phyloP scores from a whole-genome alignment of 495 filamentous ascomycete genomes.

The Neurospora tetrasperma region DNA sequence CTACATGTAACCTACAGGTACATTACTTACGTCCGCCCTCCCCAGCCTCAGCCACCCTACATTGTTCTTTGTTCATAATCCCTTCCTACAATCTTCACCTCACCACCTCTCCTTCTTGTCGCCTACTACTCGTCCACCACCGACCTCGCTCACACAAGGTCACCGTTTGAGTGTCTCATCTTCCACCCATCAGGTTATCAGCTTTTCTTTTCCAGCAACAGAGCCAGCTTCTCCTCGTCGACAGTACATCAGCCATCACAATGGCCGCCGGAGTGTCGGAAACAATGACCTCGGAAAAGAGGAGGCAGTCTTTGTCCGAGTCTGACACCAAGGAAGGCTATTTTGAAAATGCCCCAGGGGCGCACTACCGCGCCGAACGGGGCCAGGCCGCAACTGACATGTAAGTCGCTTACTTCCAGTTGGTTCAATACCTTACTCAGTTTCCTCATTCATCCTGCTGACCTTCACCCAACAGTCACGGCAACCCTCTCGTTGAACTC shows the following conservation, averaged over 20 bases:
- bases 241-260: background rate
- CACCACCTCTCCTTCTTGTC: background rate
- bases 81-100: too few relatives aligned
- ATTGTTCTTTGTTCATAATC: background rate
- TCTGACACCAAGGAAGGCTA: background rate
- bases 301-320: background rate
- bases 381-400: constrained; percentile 52
- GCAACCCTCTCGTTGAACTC: constrained; percentile 45
- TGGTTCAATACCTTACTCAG: background rate
- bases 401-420: constrained; percentile 22
- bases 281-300: background rate
- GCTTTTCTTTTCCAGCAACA: background rate
- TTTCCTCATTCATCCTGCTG: background rate
- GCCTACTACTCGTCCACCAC: background rate
- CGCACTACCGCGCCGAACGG: constrained; percentile 42
- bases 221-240: background rate
- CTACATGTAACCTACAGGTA: background rate
- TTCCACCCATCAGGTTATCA: background rate
- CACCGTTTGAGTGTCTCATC: background rate
- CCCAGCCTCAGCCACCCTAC: background rate
- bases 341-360: background rate
- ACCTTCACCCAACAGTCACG: constrained; percentile 32
- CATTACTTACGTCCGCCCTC: background rate
- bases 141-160: background rate
- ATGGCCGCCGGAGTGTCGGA: background rate